These are phyloP conservation scores for Thermothelomyces thermophilus DNA, from an alignment of 2,329 filamentous ascomycete genomes.

Conservation along the genomic window DNA sequence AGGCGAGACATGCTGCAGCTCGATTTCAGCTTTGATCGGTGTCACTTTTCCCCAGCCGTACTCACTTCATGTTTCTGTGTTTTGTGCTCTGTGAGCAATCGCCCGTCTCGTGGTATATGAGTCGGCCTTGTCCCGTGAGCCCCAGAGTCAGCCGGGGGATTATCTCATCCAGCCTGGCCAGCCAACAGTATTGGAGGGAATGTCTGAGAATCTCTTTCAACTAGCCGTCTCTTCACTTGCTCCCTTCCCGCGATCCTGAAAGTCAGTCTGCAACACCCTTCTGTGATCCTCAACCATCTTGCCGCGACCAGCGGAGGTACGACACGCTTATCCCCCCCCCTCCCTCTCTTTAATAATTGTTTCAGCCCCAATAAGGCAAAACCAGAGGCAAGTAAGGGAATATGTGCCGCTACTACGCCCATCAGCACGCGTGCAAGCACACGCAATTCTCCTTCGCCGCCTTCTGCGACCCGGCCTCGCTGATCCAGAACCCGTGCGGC, in stretches of 20 bases:
- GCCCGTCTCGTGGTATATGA: conserved; percentile 2
- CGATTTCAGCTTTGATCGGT: conserved; percentile 12
- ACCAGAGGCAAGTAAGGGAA: too few species aligned
- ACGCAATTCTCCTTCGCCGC: conserved; percentile 30
- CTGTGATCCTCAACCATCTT: too few species aligned
- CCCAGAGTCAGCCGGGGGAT: not conserved
- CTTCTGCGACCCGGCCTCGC: conserved; percentile 31
- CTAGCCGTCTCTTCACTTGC: too few species aligned
- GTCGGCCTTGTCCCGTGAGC: not conserved
- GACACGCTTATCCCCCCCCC: too few species aligned
- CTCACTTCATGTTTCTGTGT: not conserved
- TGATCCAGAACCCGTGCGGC: conserved; percentile 33
- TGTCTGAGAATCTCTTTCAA: too few species aligned
- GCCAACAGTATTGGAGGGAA: not conserved
- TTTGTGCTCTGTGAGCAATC: conserved; percentile 3
- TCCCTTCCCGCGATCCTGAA: too few species aligned
- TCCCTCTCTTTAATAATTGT: too few species aligned
- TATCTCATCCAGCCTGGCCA: not conserved
- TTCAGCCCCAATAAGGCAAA: too few species aligned
- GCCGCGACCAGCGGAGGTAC: too few species aligned
- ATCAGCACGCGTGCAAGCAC: conserved; percentile 32
- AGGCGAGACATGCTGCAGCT: conserved; percentile 13
- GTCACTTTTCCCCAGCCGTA: not conserved
- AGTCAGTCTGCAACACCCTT: too few species aligned
- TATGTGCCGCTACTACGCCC: conserved; percentile 37